Evolutionary conservation across 352 stramenopile genomes (phyloP).

Genomic region (Pythium grandisporangium): DNA sequence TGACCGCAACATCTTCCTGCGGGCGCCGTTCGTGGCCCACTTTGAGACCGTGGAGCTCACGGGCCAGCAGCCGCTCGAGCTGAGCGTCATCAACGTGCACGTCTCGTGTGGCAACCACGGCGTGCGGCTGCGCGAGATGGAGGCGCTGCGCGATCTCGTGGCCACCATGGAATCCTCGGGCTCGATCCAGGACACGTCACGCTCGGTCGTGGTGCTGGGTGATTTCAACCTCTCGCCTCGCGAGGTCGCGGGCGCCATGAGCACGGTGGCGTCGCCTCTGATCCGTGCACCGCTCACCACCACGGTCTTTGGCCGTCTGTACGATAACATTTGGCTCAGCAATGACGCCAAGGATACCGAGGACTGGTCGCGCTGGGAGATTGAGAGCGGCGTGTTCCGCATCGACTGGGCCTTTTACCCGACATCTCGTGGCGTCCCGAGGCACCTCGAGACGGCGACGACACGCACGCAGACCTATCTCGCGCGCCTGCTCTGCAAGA

Average conservation of each 20-base stretch:
- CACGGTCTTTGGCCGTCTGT: conserved; percentile 47
- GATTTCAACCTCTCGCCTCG: conserved; percentile 61
- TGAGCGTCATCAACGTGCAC: conserved; percentile 29
- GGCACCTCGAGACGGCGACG: conserved; percentile 7
- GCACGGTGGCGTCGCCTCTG: conserved; percentile 21
- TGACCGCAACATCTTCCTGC: conserved; percentile 12
- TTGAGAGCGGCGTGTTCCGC: conserved; percentile 38
- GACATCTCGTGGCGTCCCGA: conserved; percentile 9
- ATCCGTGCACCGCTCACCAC: conserved; percentile 37
- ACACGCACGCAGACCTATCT: conserved; percentile 11
- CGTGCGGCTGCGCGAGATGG: conserved; percentile 4
- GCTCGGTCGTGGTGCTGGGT: conserved; percentile 38
- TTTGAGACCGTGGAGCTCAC: conserved; percentile 15
- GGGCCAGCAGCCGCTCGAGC: conserved; percentile 11
- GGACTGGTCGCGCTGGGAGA: conserved; percentile 1
- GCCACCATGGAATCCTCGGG: neutral
- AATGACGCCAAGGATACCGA: too few relatives aligned
- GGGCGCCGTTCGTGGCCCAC: conserved; percentile 31
- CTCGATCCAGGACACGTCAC: neutral
- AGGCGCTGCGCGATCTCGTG: conserved; percentile 3
- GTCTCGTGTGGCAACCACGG: conserved; percentile 8
- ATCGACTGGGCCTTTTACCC: conserved; percentile 59
- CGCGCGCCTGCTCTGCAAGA: conserved; percentile 26
- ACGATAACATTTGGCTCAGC: conserved; percentile 70
- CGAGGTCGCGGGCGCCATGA: conserved; percentile 18